Evolutionary conservation across 2,329 filamentous ascomycete genomes (phyloP), one percentile per base, ranked within the genome.

Genomic region (Monosporascus sp.): DNA sequence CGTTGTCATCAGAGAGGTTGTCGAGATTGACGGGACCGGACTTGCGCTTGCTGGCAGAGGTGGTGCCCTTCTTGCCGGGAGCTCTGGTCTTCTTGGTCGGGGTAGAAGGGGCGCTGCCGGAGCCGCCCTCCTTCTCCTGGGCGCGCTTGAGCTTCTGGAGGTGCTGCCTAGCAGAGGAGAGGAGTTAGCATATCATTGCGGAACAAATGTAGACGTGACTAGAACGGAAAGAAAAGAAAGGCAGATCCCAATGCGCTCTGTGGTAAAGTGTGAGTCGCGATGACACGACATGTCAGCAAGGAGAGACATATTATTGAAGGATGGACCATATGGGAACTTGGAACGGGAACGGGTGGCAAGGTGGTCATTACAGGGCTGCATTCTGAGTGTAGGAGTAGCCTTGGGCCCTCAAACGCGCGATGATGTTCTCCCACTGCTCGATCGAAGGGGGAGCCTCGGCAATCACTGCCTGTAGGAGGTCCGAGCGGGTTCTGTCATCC

Each of bases 31-130:
- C 9, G 19, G 17, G 19, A 14, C 40, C 20, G 5, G 19, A 14
- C 9, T 20, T 19, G 40, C 40, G 40, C 40, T 43, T 43, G 17
- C 19, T 20, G 11, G 9, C 22, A 24, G 43, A 16, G 20, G 8
- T 44, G 20, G 34, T n/a, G 48, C 37, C 24, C 26, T 27, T 47
- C 51, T 56, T 56, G 54, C 38, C n/a, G 20, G 46, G 50, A 20
- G 37, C 9, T 43, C 40, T 14, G 7, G 43, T 16, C 7, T 17
- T 27, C 54, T 72, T 71, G 56, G 70, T 73, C 43, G 76, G 77
- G 8, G 71, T 60, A 6, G 75, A 71, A 54, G 76, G 74, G 52
- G 75, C 71, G 44, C 73, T 80, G 14, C 43, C 24, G 64, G 84
- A 82, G n/a, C 77, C 81, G 67, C 80, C 83, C 9, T 49, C 52